Conservation (phyloP, 345 rosid genomes). For the Linum tenue region DNA sequence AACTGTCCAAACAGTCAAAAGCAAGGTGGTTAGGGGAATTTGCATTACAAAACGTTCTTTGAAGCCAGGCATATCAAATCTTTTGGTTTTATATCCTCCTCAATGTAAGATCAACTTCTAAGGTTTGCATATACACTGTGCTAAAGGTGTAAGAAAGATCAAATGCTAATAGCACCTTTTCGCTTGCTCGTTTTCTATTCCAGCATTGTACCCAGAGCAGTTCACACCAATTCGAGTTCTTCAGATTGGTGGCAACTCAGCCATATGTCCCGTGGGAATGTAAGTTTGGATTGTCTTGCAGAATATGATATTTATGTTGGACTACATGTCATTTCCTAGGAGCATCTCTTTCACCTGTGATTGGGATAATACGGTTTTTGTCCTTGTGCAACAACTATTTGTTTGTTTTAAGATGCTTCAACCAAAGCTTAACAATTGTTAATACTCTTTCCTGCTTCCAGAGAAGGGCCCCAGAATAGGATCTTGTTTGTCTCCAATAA, state of each 20-base stretch:
- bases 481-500: no score
- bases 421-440: no score
- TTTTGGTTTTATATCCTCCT: constrained; percentile 69
- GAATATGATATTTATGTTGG: neutral
- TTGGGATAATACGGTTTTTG: no score
- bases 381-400: no score
- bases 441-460: no score
- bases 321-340: neutral
- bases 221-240: constrained; percentile 56
- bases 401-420: no score
- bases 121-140: neutral
- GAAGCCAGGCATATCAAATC: constrained; percentile 47
- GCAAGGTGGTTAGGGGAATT: constrained; percentile 75
- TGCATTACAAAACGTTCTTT: constrained; percentile 65
- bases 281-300: constrained; percentile 27
- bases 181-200: constrained; percentile 5
- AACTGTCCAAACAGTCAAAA: constrained; percentile 27
- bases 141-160: constrained; percentile 5
- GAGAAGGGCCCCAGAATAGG: no score
- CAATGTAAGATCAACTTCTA: constrained; percentile 52
- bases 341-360: no score
- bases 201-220: constrained; percentile 77
- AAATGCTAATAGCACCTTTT: neutral
- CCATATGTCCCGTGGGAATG: constrained; percentile 70
- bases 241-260: constrained; percentile 67